phyloP scores from a whole-genome alignment of 1,139 yeast genomes.

The Zygosaccharomyces pseudobailii region DNA sequence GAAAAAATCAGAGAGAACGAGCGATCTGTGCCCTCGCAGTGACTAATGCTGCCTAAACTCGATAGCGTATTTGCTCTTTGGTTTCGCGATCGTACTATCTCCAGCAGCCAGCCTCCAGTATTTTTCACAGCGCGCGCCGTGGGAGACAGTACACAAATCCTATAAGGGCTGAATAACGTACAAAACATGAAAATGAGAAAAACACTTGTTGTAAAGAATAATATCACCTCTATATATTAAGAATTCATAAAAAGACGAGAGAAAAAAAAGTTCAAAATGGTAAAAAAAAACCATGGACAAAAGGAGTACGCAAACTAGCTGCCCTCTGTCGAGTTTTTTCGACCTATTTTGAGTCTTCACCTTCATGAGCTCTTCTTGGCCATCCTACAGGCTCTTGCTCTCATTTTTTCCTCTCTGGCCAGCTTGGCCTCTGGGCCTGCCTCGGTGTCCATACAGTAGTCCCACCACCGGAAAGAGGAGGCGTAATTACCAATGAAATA shows the following conservation, averaged over 20 bases:
- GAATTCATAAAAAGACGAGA: background rate
- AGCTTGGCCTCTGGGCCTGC: slow-evolving; percentile 62
- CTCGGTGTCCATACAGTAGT: slow-evolving; percentile 71
- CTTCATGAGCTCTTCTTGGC: slow-evolving; percentile 28
- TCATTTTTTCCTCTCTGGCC: slow-evolving; percentile 54
- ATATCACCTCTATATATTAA: background rate
- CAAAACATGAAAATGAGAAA: too few relatives aligned
- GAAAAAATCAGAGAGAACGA: too few relatives aligned
- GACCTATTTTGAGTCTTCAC: too few relatives aligned
- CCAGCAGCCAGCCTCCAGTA: too few relatives aligned
- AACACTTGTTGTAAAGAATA: background rate
- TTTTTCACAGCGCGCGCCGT: too few relatives aligned
- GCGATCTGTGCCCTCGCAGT: too few relatives aligned
- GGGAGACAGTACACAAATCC: too few relatives aligned
- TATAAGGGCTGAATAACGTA: too few relatives aligned
- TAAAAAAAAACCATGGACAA: background rate
- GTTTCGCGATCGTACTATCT: too few relatives aligned
- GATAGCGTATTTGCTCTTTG: too few relatives aligned
- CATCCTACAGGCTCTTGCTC: slow-evolving; percentile 42
- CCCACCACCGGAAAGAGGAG: slow-evolving; percentile 91
- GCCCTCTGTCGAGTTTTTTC: background rate
- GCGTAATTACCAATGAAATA: slow-evolving; percentile 88
- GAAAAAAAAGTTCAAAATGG: too few relatives aligned
- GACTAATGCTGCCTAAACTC: too few relatives aligned
- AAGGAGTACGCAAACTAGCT: background rate